These are phyloP conservation scores for Solanum sparsipilum DNA, from an alignment of 257 asterid species.

Conservation along the genomic window DNA sequence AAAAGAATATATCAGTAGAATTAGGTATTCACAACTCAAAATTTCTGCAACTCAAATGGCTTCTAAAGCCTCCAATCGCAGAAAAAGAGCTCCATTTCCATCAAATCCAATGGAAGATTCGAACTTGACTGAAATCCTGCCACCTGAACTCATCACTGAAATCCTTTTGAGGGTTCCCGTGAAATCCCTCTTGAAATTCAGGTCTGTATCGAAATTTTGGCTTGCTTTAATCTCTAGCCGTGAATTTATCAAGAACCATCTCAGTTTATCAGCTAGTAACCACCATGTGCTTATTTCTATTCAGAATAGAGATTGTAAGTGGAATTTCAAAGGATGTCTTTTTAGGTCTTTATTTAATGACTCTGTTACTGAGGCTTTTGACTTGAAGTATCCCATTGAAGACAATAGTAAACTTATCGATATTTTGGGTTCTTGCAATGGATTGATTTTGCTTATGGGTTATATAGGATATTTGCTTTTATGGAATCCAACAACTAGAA, in stretches of 20 bases:
- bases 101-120: not conserved
- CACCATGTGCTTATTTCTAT: not conserved
- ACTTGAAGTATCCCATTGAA: not conserved
- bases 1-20: too few relatives aligned
- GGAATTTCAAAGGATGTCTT: not conserved
- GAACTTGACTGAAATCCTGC: not conserved
- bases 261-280: not conserved
- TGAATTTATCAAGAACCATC: constrained; percentile 24
- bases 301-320: not conserved
- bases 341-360: not conserved
- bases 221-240: constrained; percentile 23
- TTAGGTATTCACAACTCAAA: not conserved
- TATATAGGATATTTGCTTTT: not conserved
- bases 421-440: not conserved
- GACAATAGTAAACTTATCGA: not conserved
- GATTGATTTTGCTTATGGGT: not conserved
- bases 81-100: not conserved
- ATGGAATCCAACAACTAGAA: not conserved
- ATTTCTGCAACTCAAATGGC: not conserved
- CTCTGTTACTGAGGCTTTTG: not conserved
- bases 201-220: constrained; percentile 46
- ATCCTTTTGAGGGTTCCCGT: not conserved
- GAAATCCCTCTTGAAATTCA: not conserved
- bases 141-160: not conserved
- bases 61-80: not conserved